Percentiles rank a stretch among this genome's conserved stretches.
Evolutionary conservation across 78 protist genomes (phyloP).

Genomic region (Emiliania huxleyi): DNA sequence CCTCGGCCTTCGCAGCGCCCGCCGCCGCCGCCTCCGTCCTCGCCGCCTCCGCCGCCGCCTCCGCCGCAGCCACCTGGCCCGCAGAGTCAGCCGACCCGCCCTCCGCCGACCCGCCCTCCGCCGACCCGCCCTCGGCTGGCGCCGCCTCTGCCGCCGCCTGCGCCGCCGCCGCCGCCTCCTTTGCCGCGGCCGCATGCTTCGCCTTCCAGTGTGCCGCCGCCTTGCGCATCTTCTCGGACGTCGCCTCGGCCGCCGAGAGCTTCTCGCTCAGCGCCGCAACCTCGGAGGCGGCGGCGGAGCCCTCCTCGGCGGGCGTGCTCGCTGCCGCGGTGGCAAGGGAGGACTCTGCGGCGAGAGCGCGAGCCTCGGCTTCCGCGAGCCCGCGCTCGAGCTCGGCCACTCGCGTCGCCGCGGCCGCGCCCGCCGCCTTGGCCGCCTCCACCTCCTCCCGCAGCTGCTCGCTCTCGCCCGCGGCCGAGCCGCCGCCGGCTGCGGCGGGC

Average conservation of each 20-base stretch:
- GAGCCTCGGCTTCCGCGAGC: background rate
- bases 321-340: no score
- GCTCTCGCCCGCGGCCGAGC: background rate
- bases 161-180: background rate
- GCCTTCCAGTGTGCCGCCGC: background rate
- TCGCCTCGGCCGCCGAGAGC: background rate
- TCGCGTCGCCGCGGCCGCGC: background rate
- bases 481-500: background rate
- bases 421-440: background rate
- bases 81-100: no score
- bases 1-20: no score
- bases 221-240: background rate
- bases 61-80: no score
- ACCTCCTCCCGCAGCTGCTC: background rate
- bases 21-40: no score
- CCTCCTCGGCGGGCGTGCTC: background rate
- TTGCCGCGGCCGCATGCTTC: background rate
- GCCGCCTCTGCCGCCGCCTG: background rate
- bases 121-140: no score
- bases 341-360: background rate
- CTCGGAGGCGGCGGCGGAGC: background rate
- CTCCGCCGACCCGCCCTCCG: no score
- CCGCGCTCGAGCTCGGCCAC: background rate
- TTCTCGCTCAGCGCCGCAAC: background rate
- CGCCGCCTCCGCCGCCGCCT: no score